Evolutionary conservation across 176 grass and related monocot genomes (phyloP).

Genomic region (Otatea glauca): DNA sequence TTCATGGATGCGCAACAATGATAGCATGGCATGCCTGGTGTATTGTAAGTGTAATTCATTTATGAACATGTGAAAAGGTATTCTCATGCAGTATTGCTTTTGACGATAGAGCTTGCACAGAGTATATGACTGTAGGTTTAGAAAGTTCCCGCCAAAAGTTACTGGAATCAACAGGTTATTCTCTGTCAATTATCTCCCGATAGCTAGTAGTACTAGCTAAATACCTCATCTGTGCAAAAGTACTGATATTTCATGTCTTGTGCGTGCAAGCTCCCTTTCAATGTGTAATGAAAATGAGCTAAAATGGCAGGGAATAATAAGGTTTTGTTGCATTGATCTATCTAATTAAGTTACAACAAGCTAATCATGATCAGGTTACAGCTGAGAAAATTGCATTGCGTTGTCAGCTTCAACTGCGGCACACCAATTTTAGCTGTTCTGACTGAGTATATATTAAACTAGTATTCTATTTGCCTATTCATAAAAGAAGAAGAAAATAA

Average conservation of each 20-base stretch:
- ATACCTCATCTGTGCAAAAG: not conserved
- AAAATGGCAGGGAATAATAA: not conserved
- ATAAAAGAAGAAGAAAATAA: not conserved
- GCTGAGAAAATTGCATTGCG: not conserved
- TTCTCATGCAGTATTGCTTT: not conserved
- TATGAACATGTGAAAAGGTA: not conserved
- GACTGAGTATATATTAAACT: not conserved
- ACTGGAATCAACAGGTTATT: constrained; percentile 13
- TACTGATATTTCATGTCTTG: constrained; percentile 51
- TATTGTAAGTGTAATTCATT: not conserved
- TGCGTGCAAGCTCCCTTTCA: not conserved
- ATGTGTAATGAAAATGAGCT: not conserved
- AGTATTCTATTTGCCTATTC: not conserved
- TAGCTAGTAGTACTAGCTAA: not conserved
- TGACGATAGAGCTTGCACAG: not conserved
- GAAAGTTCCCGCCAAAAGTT: constrained; percentile 1
- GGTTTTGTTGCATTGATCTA: not conserved
- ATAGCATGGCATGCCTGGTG: not conserved
- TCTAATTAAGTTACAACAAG: not conserved
- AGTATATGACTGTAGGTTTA: constrained; percentile 1
- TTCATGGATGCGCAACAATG: not conserved
- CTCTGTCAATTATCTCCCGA: not conserved
- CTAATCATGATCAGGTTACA: not conserved
- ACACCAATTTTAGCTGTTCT: not conserved
- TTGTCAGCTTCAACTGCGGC: constrained; percentile 15